Evolutionary conservation across 1,284 basidiomycete species (phyloP), one percentile per base, ranked within the genome.

Genomic region (Ganoderma boninense): DNA sequence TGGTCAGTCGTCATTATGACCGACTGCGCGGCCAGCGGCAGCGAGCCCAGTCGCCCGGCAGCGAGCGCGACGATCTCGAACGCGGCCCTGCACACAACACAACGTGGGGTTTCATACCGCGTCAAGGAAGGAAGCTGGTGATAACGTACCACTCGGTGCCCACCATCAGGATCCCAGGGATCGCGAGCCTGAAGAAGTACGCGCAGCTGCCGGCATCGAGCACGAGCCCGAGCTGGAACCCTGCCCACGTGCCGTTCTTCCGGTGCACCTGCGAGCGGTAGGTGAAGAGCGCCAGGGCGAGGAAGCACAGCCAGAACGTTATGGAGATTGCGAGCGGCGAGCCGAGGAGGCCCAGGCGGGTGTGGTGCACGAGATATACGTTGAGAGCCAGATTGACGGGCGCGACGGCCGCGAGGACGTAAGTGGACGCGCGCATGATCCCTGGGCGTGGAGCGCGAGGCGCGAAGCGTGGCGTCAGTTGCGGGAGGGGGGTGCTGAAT

Each of bases 1-100:
- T 94, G 92, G 77, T 94, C 93, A 14, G 90, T 88, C n/a, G 93
- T 94, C 91, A 94, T 93, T 69, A 94, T 93, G 54, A 93, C 89
- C 0, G 91, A 90, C 77, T 95, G 92, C 2, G 91, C 91, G 4
- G 91, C 92, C 23, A 94, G 84, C 1, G 92, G 82, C 46, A 91
- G 77, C n/a, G 86, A 76, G 11, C 92, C 92, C 1, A 95, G 82
- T 26, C 87, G 83, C 20, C 91, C 92, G 11, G 93, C 92, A n/a
- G 90, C 90, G 26, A 94, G 81, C 5, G 92, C 92, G 8, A 94
- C 93, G 54, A 94, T 93, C 77, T 94, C 92, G 73, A 94, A 94
- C 0, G 92, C 92, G 59, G 90, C 90, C 91, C 91, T 93, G 65
- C 4, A 14, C 16, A 1, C 14, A 52, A 16, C 11, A 56, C 10